Evolutionary conservation across 257 asterid genomes (phyloP), one percentile per base, ranked within the genome.

Genomic region (Nicotiana sylvestris): DNA sequence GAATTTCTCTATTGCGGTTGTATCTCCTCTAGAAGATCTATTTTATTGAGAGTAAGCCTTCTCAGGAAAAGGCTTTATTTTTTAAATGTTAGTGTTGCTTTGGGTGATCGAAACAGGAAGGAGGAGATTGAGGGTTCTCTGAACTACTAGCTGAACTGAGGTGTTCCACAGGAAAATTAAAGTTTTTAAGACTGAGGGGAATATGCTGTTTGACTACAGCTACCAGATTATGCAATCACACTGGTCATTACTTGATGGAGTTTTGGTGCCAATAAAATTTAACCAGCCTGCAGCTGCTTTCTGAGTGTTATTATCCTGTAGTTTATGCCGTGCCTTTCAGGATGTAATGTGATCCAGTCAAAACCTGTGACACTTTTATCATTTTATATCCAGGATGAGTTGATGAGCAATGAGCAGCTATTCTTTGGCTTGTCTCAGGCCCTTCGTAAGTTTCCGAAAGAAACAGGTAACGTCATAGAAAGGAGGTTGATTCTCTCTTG

Each of bases 341-440:
- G 80, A 74, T 74, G 8, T 49, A 13, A 49, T 25, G 29, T 74
- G 80, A 25, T 57, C 79, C 46, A 3, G 62, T 37, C 39, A 4
- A 74, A 74, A 74, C 62, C 80, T 74, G 15, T 7, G 62, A 51
- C 83, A 67, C 18, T 65, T 16, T 29, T 46, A 9, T 60, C 72
- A 64, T 83, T 82, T 81, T 66, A 49, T 81, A 81, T 85, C 72
- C 87, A 96, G 99, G 99, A 96, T 84, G 99, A 96, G 91, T 86
- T 96, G 91, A 96, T 93, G 98, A 88, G 95, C 93, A 96, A 94
- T 29, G 99, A 94, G 84, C 98, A 96, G 88, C 90, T 94, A 79
- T 96, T 93, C 87, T 96, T 96, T 85, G 98, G 98, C 84, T 92
- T 96, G 93, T 91, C 98, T 85, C 98, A 96, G 92, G 95, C 98